These are phyloP conservation scores for Isabelozyma pseudorhagii DNA, from an alignment of 805 yeast genomes.

Conservation along the genomic window DNA sequence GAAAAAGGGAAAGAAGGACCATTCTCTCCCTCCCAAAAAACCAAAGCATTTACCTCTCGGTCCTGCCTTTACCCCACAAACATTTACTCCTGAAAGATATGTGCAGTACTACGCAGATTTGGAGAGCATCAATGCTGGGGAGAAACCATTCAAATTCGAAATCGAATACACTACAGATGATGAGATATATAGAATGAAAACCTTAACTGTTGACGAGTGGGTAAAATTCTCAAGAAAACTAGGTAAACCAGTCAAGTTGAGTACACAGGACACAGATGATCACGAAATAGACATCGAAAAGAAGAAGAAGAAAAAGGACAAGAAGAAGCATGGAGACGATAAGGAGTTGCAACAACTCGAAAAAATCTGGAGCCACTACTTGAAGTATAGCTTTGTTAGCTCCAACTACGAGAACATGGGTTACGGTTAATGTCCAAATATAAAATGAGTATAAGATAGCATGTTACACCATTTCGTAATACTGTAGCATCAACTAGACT, in stretches of 20 bases:
- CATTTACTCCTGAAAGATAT: constrained; percentile 69
- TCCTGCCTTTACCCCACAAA: constrained; percentile 71
- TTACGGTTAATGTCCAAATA: constrained; percentile 23
- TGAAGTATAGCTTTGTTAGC: constrained; percentile 59
- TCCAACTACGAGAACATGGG: constrained; percentile 60
- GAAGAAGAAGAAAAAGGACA: constrained; percentile 6
- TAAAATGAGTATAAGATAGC: no score
- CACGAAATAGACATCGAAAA: not conserved
- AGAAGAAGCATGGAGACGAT: constrained; percentile 6
- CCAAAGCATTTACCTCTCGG: constrained; percentile 58
- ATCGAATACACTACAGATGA: constrained; percentile 71
- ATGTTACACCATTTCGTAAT: no score
- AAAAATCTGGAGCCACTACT: constrained; percentile 52
- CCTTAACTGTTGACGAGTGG: constrained; percentile 62
- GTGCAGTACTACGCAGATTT: constrained; percentile 75
- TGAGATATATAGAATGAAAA: constrained; percentile 49
- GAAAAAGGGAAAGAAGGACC: constrained; percentile 40
- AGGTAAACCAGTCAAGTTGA: constrained; percentile 38
- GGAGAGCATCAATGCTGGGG: constrained; percentile 40
- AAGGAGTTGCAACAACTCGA: constrained; percentile 7
- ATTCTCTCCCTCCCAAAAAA: constrained; percentile 58
- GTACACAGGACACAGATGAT: constrained; percentile 1
- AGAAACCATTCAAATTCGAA: constrained; percentile 51
- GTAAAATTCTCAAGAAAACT: constrained; percentile 52
- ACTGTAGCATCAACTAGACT: no score